Percentiles rank a stretch among this genome's conserved stretches.
These are phyloP conservation scores for Seminavis robusta DNA, from an alignment of 108 stramenopile genomes.

Conservation along the genomic window DNA sequence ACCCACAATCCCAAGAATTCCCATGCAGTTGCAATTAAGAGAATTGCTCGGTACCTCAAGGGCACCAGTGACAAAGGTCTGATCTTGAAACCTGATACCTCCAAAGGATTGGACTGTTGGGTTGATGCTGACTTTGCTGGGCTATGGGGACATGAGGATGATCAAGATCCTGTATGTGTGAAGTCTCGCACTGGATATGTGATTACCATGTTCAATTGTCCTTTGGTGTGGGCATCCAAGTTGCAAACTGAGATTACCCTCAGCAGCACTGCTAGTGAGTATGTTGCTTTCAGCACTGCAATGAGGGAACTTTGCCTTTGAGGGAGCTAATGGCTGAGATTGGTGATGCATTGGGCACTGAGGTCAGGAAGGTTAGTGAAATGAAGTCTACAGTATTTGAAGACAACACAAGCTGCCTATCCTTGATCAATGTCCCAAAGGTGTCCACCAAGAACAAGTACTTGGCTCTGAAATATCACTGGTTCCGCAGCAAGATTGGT, in stretches of 20 bases:
- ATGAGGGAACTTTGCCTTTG: conserved; percentile 15
- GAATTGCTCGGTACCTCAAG: conserved; percentile 35
- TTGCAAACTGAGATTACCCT: conserved; percentile 41
- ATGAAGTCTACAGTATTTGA: conserved; percentile 18
- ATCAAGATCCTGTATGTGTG: conserved; percentile 27
- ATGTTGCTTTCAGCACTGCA: conserved; percentile 16
- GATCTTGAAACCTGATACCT: conserved; percentile 12
- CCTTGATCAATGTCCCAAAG: conserved; percentile 1
- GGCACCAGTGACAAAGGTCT: conserved; percentile 29
- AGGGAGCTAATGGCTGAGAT: background rate
- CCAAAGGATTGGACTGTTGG: conserved; percentile 30
- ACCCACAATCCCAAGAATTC: conserved; percentile 23
- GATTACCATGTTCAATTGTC: conserved; percentile 18
- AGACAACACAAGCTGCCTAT: conserved; percentile 25
- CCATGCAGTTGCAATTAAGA: conserved; percentile 30
- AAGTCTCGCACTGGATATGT: conserved; percentile 31
- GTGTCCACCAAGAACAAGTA: background rate
- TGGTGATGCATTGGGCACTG: background rate
- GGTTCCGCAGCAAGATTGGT: conserved; percentile 1
- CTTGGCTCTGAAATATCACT: conserved; percentile 2
- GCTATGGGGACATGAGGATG: conserved; percentile 24
- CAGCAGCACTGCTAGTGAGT: conserved; percentile 35
- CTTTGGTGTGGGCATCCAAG: conserved; percentile 37
- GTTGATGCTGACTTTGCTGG: conserved; percentile 51
- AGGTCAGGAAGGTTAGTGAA: too few species aligned